Conservation (phyloP, 2,329 filamentous ascomycete species). For the Ophiobolus disseminans region DNA sequence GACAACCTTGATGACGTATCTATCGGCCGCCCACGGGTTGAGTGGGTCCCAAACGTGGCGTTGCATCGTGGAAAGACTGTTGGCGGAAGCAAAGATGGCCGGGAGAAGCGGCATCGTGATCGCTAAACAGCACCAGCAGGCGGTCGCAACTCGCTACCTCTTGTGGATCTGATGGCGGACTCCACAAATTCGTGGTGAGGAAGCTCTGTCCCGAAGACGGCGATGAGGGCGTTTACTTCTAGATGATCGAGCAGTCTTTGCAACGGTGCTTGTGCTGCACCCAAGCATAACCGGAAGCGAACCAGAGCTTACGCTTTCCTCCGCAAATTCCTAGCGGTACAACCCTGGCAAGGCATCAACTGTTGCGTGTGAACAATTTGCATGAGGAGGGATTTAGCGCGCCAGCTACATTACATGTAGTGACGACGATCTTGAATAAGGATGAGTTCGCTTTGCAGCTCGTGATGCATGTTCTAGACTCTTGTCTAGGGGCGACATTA, state of each 20-base stretch:
- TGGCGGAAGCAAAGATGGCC: conserved; percentile 27
- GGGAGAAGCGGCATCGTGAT: conserved; percentile 28
- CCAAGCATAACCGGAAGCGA: conserved; percentile 2
- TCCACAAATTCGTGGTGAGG: conserved; percentile 16
- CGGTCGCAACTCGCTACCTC: conserved; percentile 23
- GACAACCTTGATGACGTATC: conserved; percentile 45
- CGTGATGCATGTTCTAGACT: conserved; percentile 44
- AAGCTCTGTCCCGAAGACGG: conserved; percentile 1
- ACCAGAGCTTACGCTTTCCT: conserved; percentile 6
- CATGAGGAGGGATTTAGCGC: conserved; percentile 19
- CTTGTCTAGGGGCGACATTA: conserved; percentile 27
- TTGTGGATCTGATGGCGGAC: conserved; percentile 18
- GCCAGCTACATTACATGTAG: conserved; percentile 27
- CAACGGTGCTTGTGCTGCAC: too few relatives aligned
- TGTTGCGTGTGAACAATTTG: conserved; percentile 15
- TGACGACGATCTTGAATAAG: conserved; percentile 33
- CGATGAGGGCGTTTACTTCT: not conserved
- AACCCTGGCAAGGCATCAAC: conserved; percentile 20
- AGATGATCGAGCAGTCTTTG: too few relatives aligned
- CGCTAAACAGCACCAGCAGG: conserved; percentile 8
- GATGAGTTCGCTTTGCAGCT: conserved; percentile 13
- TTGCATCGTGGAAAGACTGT: conserved; percentile 33
- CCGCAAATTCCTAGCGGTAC: conserved; percentile 16
- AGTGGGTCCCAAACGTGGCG: conserved; percentile 48
- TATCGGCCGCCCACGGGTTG: conserved; percentile 41